Base-by-base conservation (phyloP, 768 basidiomycete species). In the Cubamyces sp. region DNA sequence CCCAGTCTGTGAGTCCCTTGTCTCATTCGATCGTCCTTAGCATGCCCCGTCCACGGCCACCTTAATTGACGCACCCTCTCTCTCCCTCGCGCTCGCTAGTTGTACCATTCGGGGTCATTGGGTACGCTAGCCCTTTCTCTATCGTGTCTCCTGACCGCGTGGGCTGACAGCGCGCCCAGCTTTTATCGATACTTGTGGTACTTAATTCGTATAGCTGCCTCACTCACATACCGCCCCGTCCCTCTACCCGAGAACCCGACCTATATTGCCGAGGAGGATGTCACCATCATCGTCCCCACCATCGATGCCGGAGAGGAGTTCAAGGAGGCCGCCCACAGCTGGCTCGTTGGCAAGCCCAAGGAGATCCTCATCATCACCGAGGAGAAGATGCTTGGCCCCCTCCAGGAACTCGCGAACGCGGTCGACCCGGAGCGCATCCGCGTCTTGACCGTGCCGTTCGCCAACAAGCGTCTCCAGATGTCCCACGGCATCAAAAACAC, bases 151-250 rank as follows among this genome's bases (percentile, higher is more conserved):
- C 14, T 7, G 34, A 14, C 28, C 48, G 8, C 54, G 16, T 21
- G 28, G 42, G 47, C 61, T 65, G 45, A 66, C 54, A 25, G 28
- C 49, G 23, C 16, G 30, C 39, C 28, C 73, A 94, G 94, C 51
- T 95, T 96, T 74, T 96, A 92, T 78, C 92, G 93, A 46, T 96
- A 96, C 79, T 81, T 96, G 61, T 96, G 94, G 94, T 96, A 90
- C 75, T 71, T 88, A 69, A 94, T 97, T 67, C 91, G 94, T 72
- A 73, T 96, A 28, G 75, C 84, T 39, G 94, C 93, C n/a, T 83
- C 84, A 23, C 80, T 82, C 68, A 85, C 88, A 45, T 96, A 96
- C 78, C 84, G 87, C 61, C 94, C 94, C n/a, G 86, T 96, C 48
- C 94, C 93, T 1, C 78, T 95, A 15, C 94, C 94, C 53, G 86